A percentile compares a stretch with the other conserved stretches of the same genome.
Conservation (phyloP, 1,284 basidiomycete genomes). For the Rhizoctonia solani region DNA sequence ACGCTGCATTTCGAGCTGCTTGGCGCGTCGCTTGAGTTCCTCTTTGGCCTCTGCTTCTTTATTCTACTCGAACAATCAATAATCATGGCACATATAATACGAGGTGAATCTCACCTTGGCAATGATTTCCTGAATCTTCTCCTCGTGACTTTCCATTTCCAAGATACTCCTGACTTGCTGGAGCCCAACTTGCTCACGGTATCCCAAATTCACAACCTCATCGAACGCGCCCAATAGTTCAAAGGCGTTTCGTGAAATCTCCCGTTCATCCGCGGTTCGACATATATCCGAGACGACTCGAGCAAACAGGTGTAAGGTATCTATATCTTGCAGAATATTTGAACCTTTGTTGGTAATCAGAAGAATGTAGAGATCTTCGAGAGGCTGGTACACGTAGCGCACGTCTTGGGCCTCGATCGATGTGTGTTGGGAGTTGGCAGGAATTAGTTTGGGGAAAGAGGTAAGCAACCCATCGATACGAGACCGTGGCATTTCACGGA, state of each 20-base stretch:
- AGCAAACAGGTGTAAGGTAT: conserved; percentile 92
- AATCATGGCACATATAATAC: neutral
- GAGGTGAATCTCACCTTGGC: conserved; percentile 66
- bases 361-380: conserved; percentile 97
- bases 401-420: conserved; percentile 92
- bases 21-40: conserved; percentile 96
- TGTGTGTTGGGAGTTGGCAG: conserved; percentile 96
- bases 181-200: conserved; percentile 90
- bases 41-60: conserved; percentile 99
- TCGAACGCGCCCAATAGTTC: conserved; percentile 96
- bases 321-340: conserved; percentile 98
- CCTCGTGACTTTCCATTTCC: conserved; percentile 99
- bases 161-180: conserved; percentile 90
- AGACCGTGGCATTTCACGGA: conserved; percentile 89
- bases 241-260: conserved; percentile 91
- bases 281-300: conserved; percentile 94
- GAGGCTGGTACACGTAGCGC: conserved; percentile 97
- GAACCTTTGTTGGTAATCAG: conserved; percentile 98
- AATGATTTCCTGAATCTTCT: conserved; percentile 99
- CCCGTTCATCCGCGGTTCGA: conserved; percentile 83
- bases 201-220: conserved; percentile 93
- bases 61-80: conserved; percentile 59
- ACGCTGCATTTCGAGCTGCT: conserved; percentile 97
- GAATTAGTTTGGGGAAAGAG: conserved; percentile 97
- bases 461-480: conserved; percentile 94